Evolutionary conservation across 306 rosid species (phyloP).

Genomic region (Crataegus laevigata): DNA sequence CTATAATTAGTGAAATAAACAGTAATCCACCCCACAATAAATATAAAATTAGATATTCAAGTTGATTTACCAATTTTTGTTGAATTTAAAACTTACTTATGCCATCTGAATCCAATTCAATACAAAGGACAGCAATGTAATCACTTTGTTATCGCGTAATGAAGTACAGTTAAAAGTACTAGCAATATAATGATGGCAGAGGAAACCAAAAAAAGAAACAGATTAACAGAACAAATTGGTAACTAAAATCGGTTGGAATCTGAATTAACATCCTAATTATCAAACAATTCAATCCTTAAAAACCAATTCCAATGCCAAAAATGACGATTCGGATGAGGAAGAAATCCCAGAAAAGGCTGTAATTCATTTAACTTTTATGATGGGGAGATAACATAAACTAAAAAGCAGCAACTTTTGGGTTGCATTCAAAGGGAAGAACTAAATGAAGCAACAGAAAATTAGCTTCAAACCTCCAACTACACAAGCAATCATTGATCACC

Average conservation of each 20-base stretch:
- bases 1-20: neutral
- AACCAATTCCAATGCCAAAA: conserved; percentile 9
- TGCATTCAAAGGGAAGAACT: neutral
- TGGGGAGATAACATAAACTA: neutral
- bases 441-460: neutral
- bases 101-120: conserved; percentile 3
- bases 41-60: conserved; percentile 1
- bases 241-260: neutral
- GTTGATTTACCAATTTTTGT: neutral
- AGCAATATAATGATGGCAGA: conserved; percentile 5
- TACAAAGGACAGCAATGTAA: conserved; percentile 3
- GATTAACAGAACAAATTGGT: neutral
- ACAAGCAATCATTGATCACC: neutral
- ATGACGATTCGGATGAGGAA: neutral
- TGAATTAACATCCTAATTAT: neutral
- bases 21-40: neutral
- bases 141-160: neutral
- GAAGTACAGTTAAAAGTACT: neutral
- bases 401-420: neutral
- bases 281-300: neutral
- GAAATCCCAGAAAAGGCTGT: neutral
- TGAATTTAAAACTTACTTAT: conserved; percentile 5
- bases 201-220: conserved; percentile 7
- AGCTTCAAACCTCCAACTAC: neutral
- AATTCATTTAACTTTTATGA: neutral